A percentile compares a stretch with the other conserved stretches of the same genome.
Conservation (phyloP, 257 asterid genomes). For the Haberlea rhodopensis region DNA sequence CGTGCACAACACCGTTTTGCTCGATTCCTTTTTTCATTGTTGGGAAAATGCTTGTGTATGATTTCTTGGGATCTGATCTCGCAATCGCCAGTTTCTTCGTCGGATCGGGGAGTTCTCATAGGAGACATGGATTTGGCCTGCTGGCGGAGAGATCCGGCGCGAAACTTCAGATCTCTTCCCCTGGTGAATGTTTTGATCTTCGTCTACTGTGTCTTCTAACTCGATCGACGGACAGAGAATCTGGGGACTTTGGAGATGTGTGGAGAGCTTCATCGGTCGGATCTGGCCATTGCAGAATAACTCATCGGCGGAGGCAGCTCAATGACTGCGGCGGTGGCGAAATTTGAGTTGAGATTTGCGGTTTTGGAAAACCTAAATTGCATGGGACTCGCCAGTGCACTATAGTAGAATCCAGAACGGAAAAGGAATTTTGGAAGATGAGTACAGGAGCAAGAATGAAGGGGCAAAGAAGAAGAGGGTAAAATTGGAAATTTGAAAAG, state of each 20-base stretch:
- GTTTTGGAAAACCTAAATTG: conserved; percentile 55
- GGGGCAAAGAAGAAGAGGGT: too few species aligned
- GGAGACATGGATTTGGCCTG: conserved; percentile 95
- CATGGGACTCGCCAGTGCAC: conserved; percentile 92
- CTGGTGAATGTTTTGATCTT: conserved; percentile 31
- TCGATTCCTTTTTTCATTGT: background rate
- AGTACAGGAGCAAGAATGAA: too few species aligned
- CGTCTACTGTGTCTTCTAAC: conserved; percentile 37
- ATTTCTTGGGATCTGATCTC: conserved; percentile 27
- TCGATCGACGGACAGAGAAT: conserved; percentile 50
- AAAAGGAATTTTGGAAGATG: too few species aligned
- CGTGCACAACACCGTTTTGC: conserved; percentile 49
- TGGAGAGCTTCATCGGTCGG: conserved; percentile 82
- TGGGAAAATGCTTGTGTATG: conserved; percentile 15
- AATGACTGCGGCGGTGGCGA: conserved; percentile 30
- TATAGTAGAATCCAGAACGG: conserved; percentile 70
- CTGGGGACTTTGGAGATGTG: conserved; percentile 61
- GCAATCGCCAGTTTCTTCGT: conserved; percentile 3
- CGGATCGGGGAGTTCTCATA: conserved; percentile 18
- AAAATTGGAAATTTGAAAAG: too few species aligned
- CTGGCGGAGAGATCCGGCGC: conserved; percentile 64
- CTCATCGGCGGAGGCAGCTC: conserved; percentile 74
- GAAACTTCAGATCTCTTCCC: conserved; percentile 58
- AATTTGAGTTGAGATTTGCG: conserved; percentile 21
- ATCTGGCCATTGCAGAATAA: conserved; percentile 83